phyloP scores from a whole-genome alignment of 306 rosid species.

The peach (Prunus persica) region Prunus_persica_NCBIv2 NC_034015.1:20382001-20382500 shows the following conservation, averaged over 20 bases:
- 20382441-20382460: conserved; percentile 9
- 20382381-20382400: not conserved
- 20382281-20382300: conserved; percentile 15
- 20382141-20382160: conserved; percentile 98
- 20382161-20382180: conserved; percentile 91
- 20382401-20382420: not conserved
- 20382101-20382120: conserved; percentile 98
- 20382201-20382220: conserved; percentile 98
- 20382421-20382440: not conserved
- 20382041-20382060: conserved; percentile 1
- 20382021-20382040: conserved; percentile 2
- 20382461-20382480: not conserved
- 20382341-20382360: not conserved
- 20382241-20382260: conserved; percentile 99
- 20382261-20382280: conserved; percentile 52
- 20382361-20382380: not conserved
- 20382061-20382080: conserved; percentile 29
- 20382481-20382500: conserved; percentile 13
- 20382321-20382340: not conserved
- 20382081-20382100: conserved; percentile 76
- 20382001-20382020: conserved; percentile 12
- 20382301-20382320: not conserved
- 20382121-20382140: conserved; percentile 98
- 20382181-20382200: conserved; percentile 95
- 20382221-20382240: conserved; percentile 98